Conservation (phyloP, 805 yeast species). For the Saccharomyces jurei region DNA sequence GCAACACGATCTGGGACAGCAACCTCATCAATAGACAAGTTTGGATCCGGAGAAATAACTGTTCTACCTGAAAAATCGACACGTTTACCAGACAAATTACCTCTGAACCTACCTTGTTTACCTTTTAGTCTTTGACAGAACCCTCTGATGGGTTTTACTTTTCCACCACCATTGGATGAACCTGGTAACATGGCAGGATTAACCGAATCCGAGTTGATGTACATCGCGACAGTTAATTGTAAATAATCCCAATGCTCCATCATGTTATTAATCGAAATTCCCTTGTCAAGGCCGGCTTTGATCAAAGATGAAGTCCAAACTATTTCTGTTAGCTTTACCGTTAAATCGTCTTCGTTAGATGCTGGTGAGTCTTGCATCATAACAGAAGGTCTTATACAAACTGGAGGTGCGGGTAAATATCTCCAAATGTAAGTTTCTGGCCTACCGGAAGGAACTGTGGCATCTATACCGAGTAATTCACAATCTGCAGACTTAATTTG, state of each 20-base stretch:
- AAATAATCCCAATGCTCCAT: constrained; percentile 99
- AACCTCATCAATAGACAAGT: constrained; percentile 87
- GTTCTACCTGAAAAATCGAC: constrained; percentile 98
- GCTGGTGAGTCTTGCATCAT: constrained; percentile 82
- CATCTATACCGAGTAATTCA: constrained; percentile 84
- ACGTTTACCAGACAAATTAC: constrained; percentile 95
- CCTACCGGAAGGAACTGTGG: constrained; percentile 70
- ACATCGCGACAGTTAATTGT: constrained; percentile 93
- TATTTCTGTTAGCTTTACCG: constrained; percentile 91
- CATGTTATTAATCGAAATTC: constrained; percentile 82
- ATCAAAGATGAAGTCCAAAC: constrained; percentile 95
- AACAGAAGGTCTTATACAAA: constrained; percentile 96
- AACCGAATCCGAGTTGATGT: constrained; percentile 91
- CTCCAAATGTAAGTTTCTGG: constrained; percentile 97
- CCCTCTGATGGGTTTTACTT: constrained; percentile 77
- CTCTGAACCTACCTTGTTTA: constrained; percentile 97
- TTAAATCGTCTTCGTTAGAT: constrained; percentile 93
- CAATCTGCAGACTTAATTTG: constrained; percentile 82
- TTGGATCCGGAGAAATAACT: constrained; percentile 98
- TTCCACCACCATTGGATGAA: constrained; percentile 41
- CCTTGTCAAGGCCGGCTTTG: constrained; percentile 90
- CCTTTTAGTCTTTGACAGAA: constrained; percentile 96
- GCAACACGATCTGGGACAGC: constrained; percentile 98
- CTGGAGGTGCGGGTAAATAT: constrained; percentile 97
- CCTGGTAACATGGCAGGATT: constrained; percentile 73